These are phyloP conservation scores for Medicago lupulina DNA, from an alignment of 306 rosid genomes.

Conservation along the genomic window DNA sequence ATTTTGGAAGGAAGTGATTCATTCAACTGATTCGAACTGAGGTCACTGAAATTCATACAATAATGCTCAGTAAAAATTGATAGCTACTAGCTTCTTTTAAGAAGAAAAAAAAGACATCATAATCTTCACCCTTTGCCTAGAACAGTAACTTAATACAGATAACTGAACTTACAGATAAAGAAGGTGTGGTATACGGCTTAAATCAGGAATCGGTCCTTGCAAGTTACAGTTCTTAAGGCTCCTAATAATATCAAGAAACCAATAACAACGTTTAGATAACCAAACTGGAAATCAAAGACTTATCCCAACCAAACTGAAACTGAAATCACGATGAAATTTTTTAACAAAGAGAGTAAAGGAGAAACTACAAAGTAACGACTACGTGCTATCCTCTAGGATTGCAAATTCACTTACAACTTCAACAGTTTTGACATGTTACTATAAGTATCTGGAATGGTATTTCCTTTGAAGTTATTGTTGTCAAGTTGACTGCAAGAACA, in stretches of 20 bases:
- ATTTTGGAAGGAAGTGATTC: slow-evolving; percentile 73
- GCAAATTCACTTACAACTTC: slow-evolving; percentile 72
- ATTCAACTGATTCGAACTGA: slow-evolving; percentile 74
- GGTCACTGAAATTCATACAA: slow-evolving; percentile 70
- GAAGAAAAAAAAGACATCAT: background rate
- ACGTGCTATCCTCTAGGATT: too few relatives aligned
- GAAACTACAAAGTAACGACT: background rate
- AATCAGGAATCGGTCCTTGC: slow-evolving; percentile 85
- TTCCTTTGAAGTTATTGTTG: slow-evolving; percentile 80
- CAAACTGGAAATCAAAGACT: slow-evolving; percentile 3
- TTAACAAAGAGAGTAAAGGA: background rate
- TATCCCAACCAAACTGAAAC: background rate
- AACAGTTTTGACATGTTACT: slow-evolving; percentile 59
- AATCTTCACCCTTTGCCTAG: slow-evolving; percentile 1
- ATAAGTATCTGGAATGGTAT: slow-evolving; percentile 69
- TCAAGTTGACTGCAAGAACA: slow-evolving; percentile 84
- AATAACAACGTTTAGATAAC: slow-evolving; percentile 31
- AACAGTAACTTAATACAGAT: slow-evolving; percentile 22
- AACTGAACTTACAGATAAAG: slow-evolving; percentile 70
- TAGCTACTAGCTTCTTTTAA: slow-evolving; percentile 5
- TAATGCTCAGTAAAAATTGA: slow-evolving; percentile 39
- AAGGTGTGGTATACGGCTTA: slow-evolving; percentile 65
- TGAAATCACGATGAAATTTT: too few relatives aligned
- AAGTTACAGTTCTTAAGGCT: slow-evolving; percentile 87
- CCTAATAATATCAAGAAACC: slow-evolving; percentile 56